These are phyloP conservation scores for Sporothrix brasiliensis DNA, from an alignment of 2,329 filamentous ascomycete genomes.

Conservation along the genomic window DNA sequence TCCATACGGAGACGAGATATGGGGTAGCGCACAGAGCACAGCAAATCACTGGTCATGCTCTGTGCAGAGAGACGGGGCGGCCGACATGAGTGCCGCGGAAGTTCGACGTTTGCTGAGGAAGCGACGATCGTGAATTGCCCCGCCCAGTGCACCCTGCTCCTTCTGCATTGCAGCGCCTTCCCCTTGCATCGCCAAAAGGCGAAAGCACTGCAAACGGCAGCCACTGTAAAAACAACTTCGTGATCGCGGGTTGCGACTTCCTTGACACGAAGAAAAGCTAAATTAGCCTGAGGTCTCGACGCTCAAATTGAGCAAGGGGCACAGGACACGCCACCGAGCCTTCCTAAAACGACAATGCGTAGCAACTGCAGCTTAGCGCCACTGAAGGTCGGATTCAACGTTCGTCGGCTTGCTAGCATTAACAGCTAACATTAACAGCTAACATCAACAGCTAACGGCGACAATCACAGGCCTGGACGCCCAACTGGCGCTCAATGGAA, in stretches of 20 bases:
- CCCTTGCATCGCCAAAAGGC: conserved; percentile 13
- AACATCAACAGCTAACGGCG: neutral
- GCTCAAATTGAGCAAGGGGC: neutral
- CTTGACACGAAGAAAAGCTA: neutral
- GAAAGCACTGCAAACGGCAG: neutral
- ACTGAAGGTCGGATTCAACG: neutral
- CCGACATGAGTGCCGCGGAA: neutral
- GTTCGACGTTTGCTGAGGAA: conserved; percentile 1
- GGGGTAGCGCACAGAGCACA: conserved; percentile 7
- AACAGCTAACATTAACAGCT: neutral
- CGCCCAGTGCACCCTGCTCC: neutral
- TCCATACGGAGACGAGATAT: conserved; percentile 4
- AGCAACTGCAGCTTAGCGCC: conserved; percentile 6
- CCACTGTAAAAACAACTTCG: neutral
- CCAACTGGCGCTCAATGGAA: neutral
- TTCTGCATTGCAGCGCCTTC: conserved; percentile 14
- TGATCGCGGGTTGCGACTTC: conserved; percentile 7
- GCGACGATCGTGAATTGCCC: conserved; percentile 12
- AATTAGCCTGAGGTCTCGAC: neutral
- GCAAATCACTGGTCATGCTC: conserved; percentile 23
- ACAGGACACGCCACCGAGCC: conserved; percentile 19
- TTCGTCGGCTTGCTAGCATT: neutral
- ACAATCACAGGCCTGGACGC: neutral
- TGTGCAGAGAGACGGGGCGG: neutral
- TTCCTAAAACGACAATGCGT: conserved; percentile 18